A percentile compares a stretch with the other conserved stretches of the same genome.
These are phyloP conservation scores for Azolla pinnata DNA, from an alignment of 75 land plant genomes.

Conservation along the genomic window DNA sequence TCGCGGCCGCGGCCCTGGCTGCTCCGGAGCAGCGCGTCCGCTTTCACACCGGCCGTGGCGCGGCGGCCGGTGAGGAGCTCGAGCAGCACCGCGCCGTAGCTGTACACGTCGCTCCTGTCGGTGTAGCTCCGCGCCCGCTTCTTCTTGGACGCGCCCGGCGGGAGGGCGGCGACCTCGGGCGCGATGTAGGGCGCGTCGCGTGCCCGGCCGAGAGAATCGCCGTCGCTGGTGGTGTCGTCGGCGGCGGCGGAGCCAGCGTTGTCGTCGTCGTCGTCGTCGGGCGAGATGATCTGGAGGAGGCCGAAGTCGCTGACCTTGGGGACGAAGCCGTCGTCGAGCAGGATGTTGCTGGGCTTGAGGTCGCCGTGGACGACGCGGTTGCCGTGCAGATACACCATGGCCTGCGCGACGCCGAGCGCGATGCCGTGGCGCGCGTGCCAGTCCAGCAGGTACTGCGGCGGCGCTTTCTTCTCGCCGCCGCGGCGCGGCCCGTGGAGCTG, in stretches of 20 bases:
- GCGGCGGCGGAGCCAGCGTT: too few relatives aligned
- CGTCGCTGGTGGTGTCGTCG: too few relatives aligned
- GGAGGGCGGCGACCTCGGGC: too few relatives aligned
- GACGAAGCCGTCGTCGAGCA: neutral
- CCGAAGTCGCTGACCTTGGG: conserved; percentile 7
- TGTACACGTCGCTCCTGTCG: conserved; percentile 1
- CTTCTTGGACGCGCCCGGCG: neutral
- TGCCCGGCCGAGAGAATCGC: neutral
- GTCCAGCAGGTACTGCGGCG: neutral
- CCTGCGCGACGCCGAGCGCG: conserved; percentile 7
- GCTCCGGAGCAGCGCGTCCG: neutral
- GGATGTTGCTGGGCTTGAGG: conserved; percentile 12
- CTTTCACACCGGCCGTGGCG: neutral
- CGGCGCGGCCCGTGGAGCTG: conserved; percentile 1
- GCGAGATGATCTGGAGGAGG: neutral
- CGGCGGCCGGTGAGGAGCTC: neutral
- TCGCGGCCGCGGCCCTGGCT: neutral
- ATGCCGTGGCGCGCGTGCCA: conserved; percentile 3
- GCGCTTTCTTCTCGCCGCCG: neutral
- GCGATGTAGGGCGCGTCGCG: neutral
- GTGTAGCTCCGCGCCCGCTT: too few relatives aligned
- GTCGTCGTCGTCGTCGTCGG: too few relatives aligned
- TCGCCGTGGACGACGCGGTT: conserved; percentile 6
- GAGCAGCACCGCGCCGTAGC: conserved; percentile 1
- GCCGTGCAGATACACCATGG: conserved; percentile 3